These are phyloP conservation scores for Yamadazyma mexicana DNA, from an alignment of 1,139 yeast species.

Conservation along the genomic window DNA sequence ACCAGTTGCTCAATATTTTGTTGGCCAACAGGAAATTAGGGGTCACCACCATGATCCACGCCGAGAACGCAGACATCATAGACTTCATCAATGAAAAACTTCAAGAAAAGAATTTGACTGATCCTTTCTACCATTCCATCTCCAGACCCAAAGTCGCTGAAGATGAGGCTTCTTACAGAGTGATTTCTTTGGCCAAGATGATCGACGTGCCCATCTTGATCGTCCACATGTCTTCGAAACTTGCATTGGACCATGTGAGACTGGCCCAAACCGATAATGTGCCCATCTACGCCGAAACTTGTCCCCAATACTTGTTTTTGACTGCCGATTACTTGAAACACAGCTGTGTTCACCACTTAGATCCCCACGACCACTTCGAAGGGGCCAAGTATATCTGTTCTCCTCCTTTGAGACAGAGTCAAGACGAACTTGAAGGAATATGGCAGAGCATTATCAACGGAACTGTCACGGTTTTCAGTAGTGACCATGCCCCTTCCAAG, in stretches of 20 bases:
- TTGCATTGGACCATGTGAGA: slow-evolving; percentile 39
- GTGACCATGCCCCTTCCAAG: slow-evolving; percentile 48
- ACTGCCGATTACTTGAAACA: slow-evolving; percentile 34
- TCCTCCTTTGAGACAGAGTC: slow-evolving; percentile 44
- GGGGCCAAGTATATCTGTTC: slow-evolving; percentile 52
- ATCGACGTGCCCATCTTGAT: slow-evolving; percentile 45
- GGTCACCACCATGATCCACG: slow-evolving; percentile 50
- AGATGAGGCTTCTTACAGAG: slow-evolving; percentile 51
- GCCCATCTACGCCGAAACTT: slow-evolving; percentile 48
- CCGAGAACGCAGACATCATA: slow-evolving; percentile 48
- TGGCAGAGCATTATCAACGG: slow-evolving; percentile 48
- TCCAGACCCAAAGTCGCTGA: slow-evolving; percentile 47
- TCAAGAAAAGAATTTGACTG: slow-evolving; percentile 31
- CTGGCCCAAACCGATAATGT: slow-evolving; percentile 39
- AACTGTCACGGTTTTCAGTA: slow-evolving; percentile 44
- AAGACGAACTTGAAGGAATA: slow-evolving; percentile 37
- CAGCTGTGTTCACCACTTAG: slow-evolving; percentile 25
- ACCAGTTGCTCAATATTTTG: slow-evolving; percentile 37
- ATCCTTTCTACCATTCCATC: slow-evolving; percentile 44
- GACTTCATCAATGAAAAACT: slow-evolving; percentile 40
- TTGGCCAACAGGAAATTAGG: slow-evolving; percentile 37
- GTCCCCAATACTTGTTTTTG: slow-evolving; percentile 48
- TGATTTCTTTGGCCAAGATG: slow-evolving; percentile 38
- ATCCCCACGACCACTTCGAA: slow-evolving; percentile 27
- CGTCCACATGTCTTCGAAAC: slow-evolving; percentile 48